Base-by-base conservation (phyloP, 441 rosid genomes). In the Aleurites moluccanus region DNA sequence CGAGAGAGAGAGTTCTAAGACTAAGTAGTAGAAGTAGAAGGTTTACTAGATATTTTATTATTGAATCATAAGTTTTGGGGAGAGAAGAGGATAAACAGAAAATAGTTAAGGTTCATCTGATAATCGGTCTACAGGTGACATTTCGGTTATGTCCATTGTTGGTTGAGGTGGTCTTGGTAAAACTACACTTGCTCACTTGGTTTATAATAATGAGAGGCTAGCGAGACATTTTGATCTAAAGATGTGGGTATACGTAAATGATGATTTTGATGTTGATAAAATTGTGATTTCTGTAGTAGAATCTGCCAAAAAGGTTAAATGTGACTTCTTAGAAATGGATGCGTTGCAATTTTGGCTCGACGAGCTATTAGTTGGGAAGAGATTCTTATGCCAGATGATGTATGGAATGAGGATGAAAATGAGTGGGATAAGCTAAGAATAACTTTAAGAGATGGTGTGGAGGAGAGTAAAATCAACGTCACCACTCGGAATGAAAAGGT, bases 101-200 rank as follows among this genome's bases (percentile, higher is more conserved):
- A 40, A 56, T 71, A 5, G 67, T 44, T n/a, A 27, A 60, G 10
- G 27, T 57, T 59, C 66, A 21, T 6, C 23, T 57, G 65, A 70
- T n/a, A 28, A 56, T 21, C 21, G 33, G 33, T 3, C 5, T 53
- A 53, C 38, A 8, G 25, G 64, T 55, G 50, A 13, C 33, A 57
- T 59, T 38, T 25, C 27, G 0, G 61, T 55, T 20, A 20, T 69
- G 61, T 40, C 63, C 10, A 67, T 55, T 21, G 64, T 59, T 21
- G 65, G 73, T 56, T 38, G 49, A 47, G 59, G 71, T 1, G 71
- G 71, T 27, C n/a, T 67, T 47, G 70, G 70, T 45, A 67, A 67
- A 25, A 55, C 73, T 5, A 70, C 52, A 1, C 66, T 59, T 40
- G 74, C 65, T 16, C 74, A 40, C 23, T 40, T 70, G 44, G 38